phyloP scores from a whole-genome alignment of 352 stramenopile genomes.

The Phytophthora agathidicida region DNA sequence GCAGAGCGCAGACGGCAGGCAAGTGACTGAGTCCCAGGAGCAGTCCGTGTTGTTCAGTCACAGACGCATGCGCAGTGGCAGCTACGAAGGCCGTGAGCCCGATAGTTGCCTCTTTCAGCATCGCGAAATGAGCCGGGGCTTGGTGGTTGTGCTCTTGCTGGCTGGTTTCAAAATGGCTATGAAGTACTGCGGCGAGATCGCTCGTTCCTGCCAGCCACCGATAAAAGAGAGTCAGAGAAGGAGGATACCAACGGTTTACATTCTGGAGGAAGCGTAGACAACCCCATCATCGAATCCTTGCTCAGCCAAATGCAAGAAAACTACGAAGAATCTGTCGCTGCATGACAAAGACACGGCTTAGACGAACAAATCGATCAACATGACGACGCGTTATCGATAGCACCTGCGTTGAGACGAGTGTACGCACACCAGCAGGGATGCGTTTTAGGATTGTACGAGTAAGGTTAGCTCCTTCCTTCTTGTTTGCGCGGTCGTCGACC shows the following conservation, averaged over 20 bases:
- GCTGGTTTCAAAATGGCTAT: slow-evolving; percentile 1
- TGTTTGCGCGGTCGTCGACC: no score
- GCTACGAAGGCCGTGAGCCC: not conserved
- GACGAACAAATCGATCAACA: no score
- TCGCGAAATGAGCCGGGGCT: not conserved
- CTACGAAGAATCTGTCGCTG: no score
- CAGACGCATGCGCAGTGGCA: not conserved
- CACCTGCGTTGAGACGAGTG: no score
- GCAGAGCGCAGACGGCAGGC: not conserved
- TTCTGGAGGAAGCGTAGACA: no score
- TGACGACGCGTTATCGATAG: not conserved
- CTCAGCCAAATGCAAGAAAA: no score
- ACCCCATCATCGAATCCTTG: no score
- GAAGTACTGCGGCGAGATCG: not conserved
- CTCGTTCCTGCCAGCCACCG: not conserved
- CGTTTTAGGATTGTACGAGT: no score
- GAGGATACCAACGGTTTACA: no score
- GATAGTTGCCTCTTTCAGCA: not conserved
- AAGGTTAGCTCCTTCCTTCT: no score
- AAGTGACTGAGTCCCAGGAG: not conserved
- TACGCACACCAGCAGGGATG: no score
- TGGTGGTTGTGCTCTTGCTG: not conserved
- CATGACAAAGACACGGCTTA: no score
- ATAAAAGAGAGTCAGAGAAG: not conserved
- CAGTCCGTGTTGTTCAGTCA: not conserved